Evolutionary conservation across 202 grass and related monocot species (phyloP).

Genomic region (Carex arenaria): DNA sequence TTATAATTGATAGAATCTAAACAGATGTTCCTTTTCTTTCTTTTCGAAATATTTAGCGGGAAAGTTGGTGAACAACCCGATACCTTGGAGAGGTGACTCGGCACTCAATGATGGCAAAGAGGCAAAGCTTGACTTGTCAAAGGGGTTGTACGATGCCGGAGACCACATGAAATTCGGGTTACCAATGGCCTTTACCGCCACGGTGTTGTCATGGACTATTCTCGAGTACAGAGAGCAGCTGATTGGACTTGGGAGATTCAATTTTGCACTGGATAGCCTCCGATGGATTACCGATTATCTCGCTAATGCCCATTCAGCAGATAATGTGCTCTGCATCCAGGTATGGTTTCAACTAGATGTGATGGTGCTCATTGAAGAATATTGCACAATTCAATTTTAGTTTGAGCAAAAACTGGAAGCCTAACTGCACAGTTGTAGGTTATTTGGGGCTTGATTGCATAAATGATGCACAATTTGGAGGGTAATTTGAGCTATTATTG

Average conservation of each 20-base stretch:
- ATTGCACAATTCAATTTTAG: not conserved
- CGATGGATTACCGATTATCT: conserved; percentile 84
- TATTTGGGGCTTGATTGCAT: not conserved
- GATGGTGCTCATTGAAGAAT: not conserved
- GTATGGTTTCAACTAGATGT: conserved; percentile 17
- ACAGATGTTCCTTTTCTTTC: not conserved
- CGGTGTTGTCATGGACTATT: conserved; percentile 81
- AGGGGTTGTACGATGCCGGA: conserved; percentile 82
- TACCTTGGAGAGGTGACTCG: conserved; percentile 79
- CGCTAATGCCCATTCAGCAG: conserved; percentile 61
- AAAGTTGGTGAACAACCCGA: conserved; percentile 69
- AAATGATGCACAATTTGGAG: not conserved
- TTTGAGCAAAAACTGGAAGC: not conserved
- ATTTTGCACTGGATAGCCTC: conserved; percentile 55
- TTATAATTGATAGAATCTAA: not conserved
- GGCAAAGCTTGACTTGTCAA: conserved; percentile 65
- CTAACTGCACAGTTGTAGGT: not conserved
- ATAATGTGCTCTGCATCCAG: conserved; percentile 68
- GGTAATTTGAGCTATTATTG: not conserved
- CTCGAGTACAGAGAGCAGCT: conserved; percentile 75
- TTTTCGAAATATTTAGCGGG: conserved; percentile 36
- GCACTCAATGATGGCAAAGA: conserved; percentile 64
- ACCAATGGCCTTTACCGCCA: conserved; percentile 73
- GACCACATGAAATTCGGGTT: conserved; percentile 95
- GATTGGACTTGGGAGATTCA: conserved; percentile 33